Percentiles rank a stretch among this genome's conserved stretches.
These are phyloP conservation scores for Starmerella sp. DNA, from an alignment of 805 yeast genomes.

Conservation along the genomic window DNA sequence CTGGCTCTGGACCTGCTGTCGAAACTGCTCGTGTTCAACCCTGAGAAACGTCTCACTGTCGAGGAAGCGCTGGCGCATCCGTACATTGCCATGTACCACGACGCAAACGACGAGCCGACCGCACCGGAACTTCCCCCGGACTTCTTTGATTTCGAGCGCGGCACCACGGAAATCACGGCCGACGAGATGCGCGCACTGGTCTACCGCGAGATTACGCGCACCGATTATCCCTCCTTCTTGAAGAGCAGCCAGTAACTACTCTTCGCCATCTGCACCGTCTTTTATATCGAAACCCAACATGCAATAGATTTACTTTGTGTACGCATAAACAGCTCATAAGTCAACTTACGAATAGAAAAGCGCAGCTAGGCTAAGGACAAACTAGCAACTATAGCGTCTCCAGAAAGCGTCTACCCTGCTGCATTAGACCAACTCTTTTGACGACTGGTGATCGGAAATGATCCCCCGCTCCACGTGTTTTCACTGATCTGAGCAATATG, in stretches of 20 bases:
- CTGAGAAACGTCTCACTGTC: slow-evolving; percentile 70
- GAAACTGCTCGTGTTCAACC: slow-evolving; percentile 77
- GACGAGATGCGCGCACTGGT: slow-evolving; percentile 67
- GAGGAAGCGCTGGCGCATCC: slow-evolving; percentile 85
- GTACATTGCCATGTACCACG: slow-evolving; percentile 81
- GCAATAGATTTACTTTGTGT: too few relatives aligned
- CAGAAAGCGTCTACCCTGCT: too few relatives aligned
- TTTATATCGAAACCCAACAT: too few relatives aligned
- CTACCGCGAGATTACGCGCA: slow-evolving; percentile 53
- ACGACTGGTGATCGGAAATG: too few relatives aligned
- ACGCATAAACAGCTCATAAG: too few relatives aligned
- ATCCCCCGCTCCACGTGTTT: too few relatives aligned
- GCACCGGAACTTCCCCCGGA: slow-evolving; percentile 64
- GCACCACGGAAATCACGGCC: slow-evolving; percentile 42
- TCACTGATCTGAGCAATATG: too few relatives aligned
- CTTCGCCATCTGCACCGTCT: too few relatives aligned
- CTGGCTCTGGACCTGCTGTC: slow-evolving; percentile 72
- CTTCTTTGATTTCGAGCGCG: slow-evolving; percentile 73
- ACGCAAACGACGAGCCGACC: slow-evolving; percentile 68
- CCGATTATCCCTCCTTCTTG: background rate
- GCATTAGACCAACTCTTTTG: too few relatives aligned
- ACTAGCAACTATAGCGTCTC: too few relatives aligned
- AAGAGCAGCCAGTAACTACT: background rate
- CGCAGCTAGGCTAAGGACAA: too few relatives aligned
- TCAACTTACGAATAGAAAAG: too few relatives aligned